Evolutionary conservation across 768 basidiomycete genomes (phyloP).

Genomic region (Dioszegia hungarica): DNA sequence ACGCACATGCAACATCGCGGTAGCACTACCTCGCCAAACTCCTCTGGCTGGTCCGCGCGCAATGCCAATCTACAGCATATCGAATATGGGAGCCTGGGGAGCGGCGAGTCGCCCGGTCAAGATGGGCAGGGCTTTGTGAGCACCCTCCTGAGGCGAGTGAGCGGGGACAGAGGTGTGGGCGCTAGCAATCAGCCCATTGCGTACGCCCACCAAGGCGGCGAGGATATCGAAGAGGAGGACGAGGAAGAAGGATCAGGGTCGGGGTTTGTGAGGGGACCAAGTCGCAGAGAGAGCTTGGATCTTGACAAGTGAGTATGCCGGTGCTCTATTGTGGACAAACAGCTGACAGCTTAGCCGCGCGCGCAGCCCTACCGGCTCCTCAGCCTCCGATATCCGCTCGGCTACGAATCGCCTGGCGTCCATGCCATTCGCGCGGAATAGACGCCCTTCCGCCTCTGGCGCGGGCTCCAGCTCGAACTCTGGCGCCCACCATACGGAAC

Average conservation of each 20-base stretch:
- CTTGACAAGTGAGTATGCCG: background rate
- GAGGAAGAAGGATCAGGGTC: background rate
- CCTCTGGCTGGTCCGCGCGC: slow-evolving; percentile 17
- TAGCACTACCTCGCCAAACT: slow-evolving; percentile 15
- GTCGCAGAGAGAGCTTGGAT: background rate
- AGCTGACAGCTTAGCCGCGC: background rate
- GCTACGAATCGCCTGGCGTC: slow-evolving; percentile 42
- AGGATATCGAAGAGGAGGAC: background rate
- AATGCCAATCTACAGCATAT: background rate
- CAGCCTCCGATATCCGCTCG: slow-evolving; percentile 27
- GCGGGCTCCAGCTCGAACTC: slow-evolving; percentile 4
- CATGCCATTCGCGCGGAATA: slow-evolving; percentile 27
- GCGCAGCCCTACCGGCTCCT: background rate
- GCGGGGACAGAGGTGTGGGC: slow-evolving; percentile 8
- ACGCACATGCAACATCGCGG: slow-evolving; percentile 6
- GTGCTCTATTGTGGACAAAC: background rate
- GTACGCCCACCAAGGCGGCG: background rate
- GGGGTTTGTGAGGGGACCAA: background rate
- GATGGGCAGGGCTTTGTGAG: background rate
- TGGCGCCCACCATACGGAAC: no score
- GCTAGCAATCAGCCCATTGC: background rate
- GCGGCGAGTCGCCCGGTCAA: background rate
- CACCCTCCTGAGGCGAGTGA: slow-evolving; percentile 7
- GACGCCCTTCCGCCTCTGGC: slow-evolving; percentile 12
- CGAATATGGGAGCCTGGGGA: slow-evolving; percentile 7